These are phyloP conservation scores for Leccinum olivaceopallidum DNA, from an alignment of 768 basidiomycete species.

Conservation along the genomic window DNA sequence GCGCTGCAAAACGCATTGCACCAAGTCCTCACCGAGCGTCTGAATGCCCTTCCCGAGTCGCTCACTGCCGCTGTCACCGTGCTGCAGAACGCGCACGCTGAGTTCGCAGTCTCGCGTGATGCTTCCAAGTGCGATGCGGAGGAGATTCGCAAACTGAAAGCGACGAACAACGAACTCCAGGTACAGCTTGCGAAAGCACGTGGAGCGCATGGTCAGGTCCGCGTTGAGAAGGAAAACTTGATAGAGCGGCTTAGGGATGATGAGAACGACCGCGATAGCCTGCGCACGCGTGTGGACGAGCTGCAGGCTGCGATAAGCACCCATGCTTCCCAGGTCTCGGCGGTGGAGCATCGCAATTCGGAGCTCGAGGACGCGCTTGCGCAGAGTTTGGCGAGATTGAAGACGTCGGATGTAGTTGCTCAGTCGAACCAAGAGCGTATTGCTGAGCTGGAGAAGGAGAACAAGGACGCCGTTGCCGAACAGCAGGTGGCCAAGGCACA, in stretches of 20 bases:
- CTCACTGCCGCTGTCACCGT: constrained; percentile 53
- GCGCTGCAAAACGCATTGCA: constrained; percentile 53
- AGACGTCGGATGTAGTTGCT: constrained; percentile 68
- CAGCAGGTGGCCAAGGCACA: constrained; percentile 57
- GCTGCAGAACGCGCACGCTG: constrained; percentile 61
- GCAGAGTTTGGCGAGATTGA: constrained; percentile 68
- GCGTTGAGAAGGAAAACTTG: constrained; percentile 79
- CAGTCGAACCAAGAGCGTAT: constrained; percentile 63
- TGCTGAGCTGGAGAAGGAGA: constrained; percentile 58
- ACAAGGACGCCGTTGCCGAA: constrained; percentile 54
- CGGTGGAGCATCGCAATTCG: constrained; percentile 49
- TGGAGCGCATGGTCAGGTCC: constrained; percentile 71
- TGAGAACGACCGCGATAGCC: constrained; percentile 66
- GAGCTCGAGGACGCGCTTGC: constrained; percentile 76
- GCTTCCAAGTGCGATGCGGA: constrained; percentile 63
- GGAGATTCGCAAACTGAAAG: constrained; percentile 58
- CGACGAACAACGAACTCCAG: constrained; percentile 65
- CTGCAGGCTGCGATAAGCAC: constrained; percentile 43
- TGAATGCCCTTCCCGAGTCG: constrained; percentile 59
- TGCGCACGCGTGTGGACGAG: constrained; percentile 57
- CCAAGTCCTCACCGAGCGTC: constrained; percentile 51
- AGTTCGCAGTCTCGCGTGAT: constrained; percentile 59
- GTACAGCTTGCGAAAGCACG: constrained; percentile 76
- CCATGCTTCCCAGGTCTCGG: constrained; percentile 46
- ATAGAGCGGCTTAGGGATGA: constrained; percentile 57